Conservation (phyloP, 2,329 filamentous ascomycete genomes). For the Clarireedia homoeocarpa region DNA sequence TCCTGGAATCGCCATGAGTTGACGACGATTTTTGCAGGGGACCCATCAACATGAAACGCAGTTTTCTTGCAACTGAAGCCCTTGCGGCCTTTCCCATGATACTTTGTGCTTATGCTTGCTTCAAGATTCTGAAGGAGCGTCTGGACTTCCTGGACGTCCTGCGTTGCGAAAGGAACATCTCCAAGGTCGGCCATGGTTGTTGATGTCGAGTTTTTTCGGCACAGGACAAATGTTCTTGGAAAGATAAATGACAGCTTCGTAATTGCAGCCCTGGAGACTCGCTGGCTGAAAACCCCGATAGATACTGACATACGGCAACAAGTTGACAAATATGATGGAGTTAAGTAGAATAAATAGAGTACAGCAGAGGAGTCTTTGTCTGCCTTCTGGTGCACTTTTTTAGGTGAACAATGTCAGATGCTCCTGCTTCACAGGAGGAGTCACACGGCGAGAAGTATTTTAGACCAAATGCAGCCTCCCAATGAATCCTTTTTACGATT, state of each 20-base stretch:
- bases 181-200: constrained; percentile 43
- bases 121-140: constrained; percentile 45
- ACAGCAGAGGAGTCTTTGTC: no score
- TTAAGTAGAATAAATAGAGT: no score
- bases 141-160: constrained; percentile 61
- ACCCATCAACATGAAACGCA: constrained; percentile 61
- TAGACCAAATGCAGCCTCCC: no score
- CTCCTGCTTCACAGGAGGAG: no score
- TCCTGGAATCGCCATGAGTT: constrained; percentile 92
- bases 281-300: no score
- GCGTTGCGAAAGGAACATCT: constrained; percentile 54
- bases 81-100: constrained; percentile 44
- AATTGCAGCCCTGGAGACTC: no score
- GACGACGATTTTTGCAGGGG: constrained; percentile 57
- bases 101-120: constrained; percentile 52
- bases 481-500: no score
- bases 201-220: not conserved
- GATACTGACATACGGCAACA: no score
- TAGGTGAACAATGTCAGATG: no score
- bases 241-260: not conserved
- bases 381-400: no score
- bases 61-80: constrained; percentile 71
- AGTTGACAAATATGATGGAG: no score
- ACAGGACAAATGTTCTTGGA: not conserved
- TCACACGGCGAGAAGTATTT: no score